Conservation (phyloP, 2,329 filamentous ascomycete species). For the Beauveria scarabaeidicola region DNA sequence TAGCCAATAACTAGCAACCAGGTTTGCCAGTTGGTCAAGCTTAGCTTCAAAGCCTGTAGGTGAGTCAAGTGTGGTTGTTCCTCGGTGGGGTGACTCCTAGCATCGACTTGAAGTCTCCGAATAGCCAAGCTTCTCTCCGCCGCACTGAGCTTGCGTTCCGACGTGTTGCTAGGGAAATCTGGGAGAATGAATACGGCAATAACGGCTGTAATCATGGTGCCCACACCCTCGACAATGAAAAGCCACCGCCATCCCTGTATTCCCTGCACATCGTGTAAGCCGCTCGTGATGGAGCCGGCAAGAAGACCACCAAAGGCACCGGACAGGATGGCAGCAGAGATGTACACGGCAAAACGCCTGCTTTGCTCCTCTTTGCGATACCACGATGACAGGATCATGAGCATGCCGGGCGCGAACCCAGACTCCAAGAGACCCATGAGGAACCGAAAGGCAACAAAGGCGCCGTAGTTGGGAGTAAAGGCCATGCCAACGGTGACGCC, state of each 20-base stretch:
- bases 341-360: slow-evolving; percentile 46
- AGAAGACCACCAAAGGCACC: slow-evolving; percentile 51
- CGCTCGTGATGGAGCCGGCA: slow-evolving; percentile 47
- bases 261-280: slow-evolving; percentile 53
- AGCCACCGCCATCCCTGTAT: slow-evolving; percentile 51
- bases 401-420: slow-evolving; percentile 48
- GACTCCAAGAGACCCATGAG: slow-evolving; percentile 47
- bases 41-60: slow-evolving; percentile 45
- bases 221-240: slow-evolving; percentile 55
- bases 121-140: slow-evolving; percentile 58
- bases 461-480: slow-evolving; percentile 38
- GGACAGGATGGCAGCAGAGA: slow-evolving; percentile 44
- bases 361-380: slow-evolving; percentile 48
- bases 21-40: slow-evolving; percentile 30
- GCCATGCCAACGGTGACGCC: slow-evolving; percentile 44
- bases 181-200: slow-evolving; percentile 61
- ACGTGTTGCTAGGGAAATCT: slow-evolving; percentile 64
- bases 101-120: slow-evolving; percentile 54
- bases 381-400: slow-evolving; percentile 46
- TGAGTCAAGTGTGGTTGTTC: slow-evolving; percentile 62
- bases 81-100: slow-evolving; percentile 57
- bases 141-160: slow-evolving; percentile 48
- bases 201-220: slow-evolving; percentile 55
- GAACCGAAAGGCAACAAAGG: slow-evolving; percentile 37
- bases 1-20: slow-evolving; percentile 34